Evolutionary conservation across 768 basidiomycete species (phyloP).

Genomic region (Russula lepida): DNA sequence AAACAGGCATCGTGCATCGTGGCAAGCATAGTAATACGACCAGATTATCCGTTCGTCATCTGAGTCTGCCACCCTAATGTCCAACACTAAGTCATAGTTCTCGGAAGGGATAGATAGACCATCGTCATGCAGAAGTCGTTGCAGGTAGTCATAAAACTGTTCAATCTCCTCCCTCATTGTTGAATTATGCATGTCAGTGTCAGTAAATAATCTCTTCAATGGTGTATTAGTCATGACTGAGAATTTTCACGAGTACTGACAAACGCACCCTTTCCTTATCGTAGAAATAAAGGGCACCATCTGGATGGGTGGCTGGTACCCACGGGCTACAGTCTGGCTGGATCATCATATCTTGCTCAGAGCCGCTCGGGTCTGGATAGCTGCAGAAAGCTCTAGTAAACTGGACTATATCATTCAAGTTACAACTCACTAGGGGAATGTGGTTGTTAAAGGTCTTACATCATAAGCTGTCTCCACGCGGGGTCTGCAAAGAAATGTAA

Average conservation of each 20-base stretch:
- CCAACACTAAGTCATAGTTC: constrained; percentile 39
- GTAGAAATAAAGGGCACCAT: constrained; percentile 53
- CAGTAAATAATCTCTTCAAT: constrained; percentile 43
- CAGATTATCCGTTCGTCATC: constrained; percentile 22
- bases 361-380: not conserved
- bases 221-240: not conserved
- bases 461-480: not conserved
- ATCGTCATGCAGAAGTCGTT: constrained; percentile 15
- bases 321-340: constrained; percentile 27
- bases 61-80: constrained; percentile 29
- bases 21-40: constrained; percentile 48
- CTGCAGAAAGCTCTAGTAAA: not conserved
- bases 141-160: constrained; percentile 27
- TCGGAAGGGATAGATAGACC: constrained; percentile 26
- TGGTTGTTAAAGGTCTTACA: not conserved
- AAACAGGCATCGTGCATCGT: constrained; percentile 39
- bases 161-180: constrained; percentile 30
- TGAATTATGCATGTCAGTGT: constrained; percentile 42
- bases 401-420: not conserved
- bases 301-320: constrained; percentile 45
- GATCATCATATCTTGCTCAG: not conserved
- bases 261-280: constrained; percentile 37
- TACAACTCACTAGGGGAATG: constrained; percentile 1
- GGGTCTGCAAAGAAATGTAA: not conserved
- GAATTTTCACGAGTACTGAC: not conserved